Evolutionary conservation across 306 rosid species (phyloP).

Genomic region (Medicago lupulina): DNA sequence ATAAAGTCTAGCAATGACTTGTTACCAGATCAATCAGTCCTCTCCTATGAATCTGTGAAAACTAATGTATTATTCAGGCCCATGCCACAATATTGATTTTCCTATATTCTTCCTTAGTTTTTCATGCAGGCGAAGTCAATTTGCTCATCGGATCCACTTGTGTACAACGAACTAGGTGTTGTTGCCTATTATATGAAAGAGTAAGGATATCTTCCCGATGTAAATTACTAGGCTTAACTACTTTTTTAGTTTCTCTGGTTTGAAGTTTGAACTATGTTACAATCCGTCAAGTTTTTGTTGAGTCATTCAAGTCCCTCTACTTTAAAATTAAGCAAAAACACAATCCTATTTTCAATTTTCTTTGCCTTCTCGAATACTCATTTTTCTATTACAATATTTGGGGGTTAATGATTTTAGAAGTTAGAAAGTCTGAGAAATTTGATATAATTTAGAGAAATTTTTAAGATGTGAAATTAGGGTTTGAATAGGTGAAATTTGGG

Average conservation of each 20-base stretch:
- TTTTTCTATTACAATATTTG: background rate
- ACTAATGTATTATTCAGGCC: conserved; percentile 3
- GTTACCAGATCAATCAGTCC: conserved; percentile 9
- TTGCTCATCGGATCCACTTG: conserved; percentile 94
- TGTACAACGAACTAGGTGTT: conserved; percentile 94
- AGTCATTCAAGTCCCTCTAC: background rate
- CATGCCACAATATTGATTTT: conserved; percentile 36
- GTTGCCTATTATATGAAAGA: conserved; percentile 96
- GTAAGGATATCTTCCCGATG: conserved; percentile 54
- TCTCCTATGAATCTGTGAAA: conserved; percentile 7
- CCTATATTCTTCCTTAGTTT: conserved; percentile 61
- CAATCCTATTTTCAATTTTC: background rate
- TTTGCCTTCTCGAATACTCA: background rate
- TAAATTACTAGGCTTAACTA: conserved; percentile 1
- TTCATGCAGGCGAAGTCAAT: conserved; percentile 81
- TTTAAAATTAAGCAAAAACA: background rate
- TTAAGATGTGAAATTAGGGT: background rate
- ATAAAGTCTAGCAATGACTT: conserved; percentile 17
- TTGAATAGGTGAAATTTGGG: background rate
- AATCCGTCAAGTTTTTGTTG: background rate
- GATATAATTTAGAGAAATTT: background rate
- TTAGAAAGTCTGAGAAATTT: background rate
- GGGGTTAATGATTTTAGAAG: background rate
- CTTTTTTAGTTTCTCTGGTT: background rate
- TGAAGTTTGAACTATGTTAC: conserved; percentile 1